These are phyloP conservation scores for Stipa capillata DNA, from an alignment of 176 grass and related monocot genomes.

Conservation along the genomic window DNA sequence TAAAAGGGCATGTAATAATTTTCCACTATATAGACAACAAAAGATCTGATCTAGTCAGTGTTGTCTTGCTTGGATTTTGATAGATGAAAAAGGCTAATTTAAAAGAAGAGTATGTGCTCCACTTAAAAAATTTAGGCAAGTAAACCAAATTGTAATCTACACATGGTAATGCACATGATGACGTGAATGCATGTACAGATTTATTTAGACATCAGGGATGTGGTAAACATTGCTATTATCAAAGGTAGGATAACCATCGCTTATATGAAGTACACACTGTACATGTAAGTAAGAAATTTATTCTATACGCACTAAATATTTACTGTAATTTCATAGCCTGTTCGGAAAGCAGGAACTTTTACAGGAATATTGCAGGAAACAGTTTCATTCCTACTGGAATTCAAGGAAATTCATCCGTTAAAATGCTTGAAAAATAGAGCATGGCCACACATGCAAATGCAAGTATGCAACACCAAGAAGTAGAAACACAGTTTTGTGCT, in stretches of 20 bases:
- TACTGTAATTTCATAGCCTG: no score
- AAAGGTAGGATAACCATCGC: neutral
- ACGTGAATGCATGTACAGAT: neutral
- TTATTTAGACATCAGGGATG: neutral
- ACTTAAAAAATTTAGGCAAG: neutral
- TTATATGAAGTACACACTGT: neutral
- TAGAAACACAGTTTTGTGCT: neutral
- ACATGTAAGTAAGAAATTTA: neutral
- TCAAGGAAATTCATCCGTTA: no score
- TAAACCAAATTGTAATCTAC: neutral
- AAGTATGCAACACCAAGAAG: neutral
- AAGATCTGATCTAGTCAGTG: neutral
- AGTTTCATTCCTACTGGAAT: no score
- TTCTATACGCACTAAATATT: neutral
- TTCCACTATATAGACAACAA: neutral
- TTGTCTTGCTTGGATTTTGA: neutral
- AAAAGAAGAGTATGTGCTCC: neutral
- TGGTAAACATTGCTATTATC: neutral
- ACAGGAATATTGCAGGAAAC: no score
- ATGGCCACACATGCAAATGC: neutral
- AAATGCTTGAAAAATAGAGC: neutral
- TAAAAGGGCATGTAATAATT: neutral
- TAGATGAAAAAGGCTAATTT: neutral
- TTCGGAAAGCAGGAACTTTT: no score
- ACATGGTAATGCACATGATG: neutral